Conservation (phyloP, 2,329 filamentous ascomycete species). For the Microdochium paspali region DNA sequence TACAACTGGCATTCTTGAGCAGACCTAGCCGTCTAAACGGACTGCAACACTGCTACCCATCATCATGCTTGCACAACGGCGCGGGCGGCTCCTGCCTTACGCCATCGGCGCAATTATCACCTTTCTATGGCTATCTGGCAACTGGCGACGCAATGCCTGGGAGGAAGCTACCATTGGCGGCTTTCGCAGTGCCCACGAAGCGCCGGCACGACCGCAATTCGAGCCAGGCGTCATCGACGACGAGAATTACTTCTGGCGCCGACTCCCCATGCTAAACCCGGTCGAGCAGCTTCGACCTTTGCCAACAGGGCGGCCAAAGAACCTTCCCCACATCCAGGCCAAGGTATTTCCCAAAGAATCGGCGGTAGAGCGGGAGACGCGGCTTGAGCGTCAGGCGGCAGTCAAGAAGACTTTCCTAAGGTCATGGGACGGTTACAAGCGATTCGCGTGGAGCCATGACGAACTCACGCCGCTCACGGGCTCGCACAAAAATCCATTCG, state of each 20-base stretch:
- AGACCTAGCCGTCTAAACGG: too few relatives aligned
- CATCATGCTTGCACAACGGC: neutral
- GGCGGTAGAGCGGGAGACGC: constrained; percentile 5
- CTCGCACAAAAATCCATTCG: constrained; percentile 26
- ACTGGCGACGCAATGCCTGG: neutral
- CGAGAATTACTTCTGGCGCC: constrained; percentile 15
- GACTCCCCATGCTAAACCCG: constrained; percentile 12
- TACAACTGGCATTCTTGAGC: too few relatives aligned
- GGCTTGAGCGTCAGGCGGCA: constrained; percentile 9
- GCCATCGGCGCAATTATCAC: neutral
- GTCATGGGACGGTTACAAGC: constrained; percentile 29
- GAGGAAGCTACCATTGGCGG: neutral
- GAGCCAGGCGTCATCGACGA: constrained; percentile 9
- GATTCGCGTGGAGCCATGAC: constrained; percentile 29
- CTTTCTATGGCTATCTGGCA: neutral
- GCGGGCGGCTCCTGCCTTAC: neutral
- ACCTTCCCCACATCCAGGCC: constrained; percentile 12
- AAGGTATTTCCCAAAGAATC: constrained; percentile 8
- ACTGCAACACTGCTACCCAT: too few relatives aligned
- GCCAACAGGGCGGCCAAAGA: constrained; percentile 10
- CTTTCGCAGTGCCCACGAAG: neutral
- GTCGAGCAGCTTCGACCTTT: constrained; percentile 10
- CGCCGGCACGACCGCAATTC: neutral
- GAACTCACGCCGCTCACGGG: constrained; percentile 31
- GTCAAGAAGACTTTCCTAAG: constrained; percentile 13